These are phyloP conservation scores for Rhizopogon vulgaris DNA, from an alignment of 768 basidiomycete species.

Conservation along the genomic window DNA sequence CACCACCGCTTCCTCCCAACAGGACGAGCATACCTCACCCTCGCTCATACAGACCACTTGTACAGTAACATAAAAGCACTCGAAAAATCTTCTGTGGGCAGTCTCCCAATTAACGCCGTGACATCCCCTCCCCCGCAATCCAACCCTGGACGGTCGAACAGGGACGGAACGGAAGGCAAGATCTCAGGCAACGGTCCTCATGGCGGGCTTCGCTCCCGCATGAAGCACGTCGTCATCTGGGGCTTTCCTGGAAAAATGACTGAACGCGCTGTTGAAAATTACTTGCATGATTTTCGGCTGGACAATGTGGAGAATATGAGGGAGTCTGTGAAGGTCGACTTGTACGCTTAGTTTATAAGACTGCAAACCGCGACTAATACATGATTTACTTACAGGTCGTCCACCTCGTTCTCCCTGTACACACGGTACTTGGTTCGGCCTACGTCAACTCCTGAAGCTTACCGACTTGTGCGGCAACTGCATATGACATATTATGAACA, in stretches of 20 bases:
- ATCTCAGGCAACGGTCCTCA: slow-evolving; percentile 35
- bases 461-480: slow-evolving; percentile 54
- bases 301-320: slow-evolving; percentile 32
- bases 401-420: slow-evolving; percentile 35
- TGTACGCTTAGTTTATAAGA: slow-evolving; percentile 24
- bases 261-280: slow-evolving; percentile 27
- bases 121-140: slow-evolving; percentile 21
- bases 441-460: slow-evolving; percentile 56
- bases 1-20: slow-evolving; percentile 58
- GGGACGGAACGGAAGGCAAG: slow-evolving; percentile 17
- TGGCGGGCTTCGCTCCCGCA: slow-evolving; percentile 43
- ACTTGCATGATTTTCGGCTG: slow-evolving; percentile 41
- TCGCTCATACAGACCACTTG: slow-evolving; percentile 42
- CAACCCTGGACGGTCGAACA: slow-evolving; percentile 17
- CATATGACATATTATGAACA: slow-evolving; percentile 51
- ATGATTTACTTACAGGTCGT: slow-evolving; percentile 22
- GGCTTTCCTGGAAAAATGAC: slow-evolving; percentile 52
- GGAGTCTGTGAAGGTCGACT: slow-evolving; percentile 44
- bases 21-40: slow-evolving; percentile 50
- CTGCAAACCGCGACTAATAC: slow-evolving; percentile 1
- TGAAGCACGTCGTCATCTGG: slow-evolving; percentile 51
- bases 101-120: slow-evolving; percentile 34
- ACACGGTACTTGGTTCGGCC: slow-evolving; percentile 54
- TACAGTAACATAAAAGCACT: slow-evolving; percentile 37
- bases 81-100: slow-evolving; percentile 38